A percentile compares a stretch with the other conserved stretches of the same genome.
Conservation (phyloP, 2,329 filamentous ascomycete genomes). For the Ceratocystis destructans region DNA sequence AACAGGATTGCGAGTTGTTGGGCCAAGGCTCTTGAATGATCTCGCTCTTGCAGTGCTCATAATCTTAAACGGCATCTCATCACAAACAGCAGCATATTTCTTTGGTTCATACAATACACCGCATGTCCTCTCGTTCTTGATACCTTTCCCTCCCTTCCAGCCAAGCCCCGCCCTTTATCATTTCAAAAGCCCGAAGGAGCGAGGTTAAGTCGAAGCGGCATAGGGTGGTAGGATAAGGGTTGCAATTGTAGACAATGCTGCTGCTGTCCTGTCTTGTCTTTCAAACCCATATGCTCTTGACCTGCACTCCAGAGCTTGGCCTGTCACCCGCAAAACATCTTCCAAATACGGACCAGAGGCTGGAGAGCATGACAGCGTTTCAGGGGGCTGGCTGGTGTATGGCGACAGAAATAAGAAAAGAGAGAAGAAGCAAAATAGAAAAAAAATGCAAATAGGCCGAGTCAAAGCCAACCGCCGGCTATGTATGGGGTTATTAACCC, state of each 20-base stretch:
- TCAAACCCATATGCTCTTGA: too few species aligned
- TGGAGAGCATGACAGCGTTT: too few species aligned
- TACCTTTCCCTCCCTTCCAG: background rate
- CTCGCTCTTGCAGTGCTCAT: background rate
- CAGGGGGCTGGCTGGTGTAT: background rate
- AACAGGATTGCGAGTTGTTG: background rate
- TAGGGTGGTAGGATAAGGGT: background rate
- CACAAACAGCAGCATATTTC: background rate
- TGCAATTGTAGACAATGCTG: too few species aligned
- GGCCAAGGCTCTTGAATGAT: background rate
- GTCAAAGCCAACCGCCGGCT: background rate
- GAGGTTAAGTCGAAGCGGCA: background rate
- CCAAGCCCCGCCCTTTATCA: background rate
- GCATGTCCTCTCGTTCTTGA: background rate
- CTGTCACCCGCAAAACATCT: too few species aligned
- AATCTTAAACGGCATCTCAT: background rate
- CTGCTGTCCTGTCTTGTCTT: too few species aligned
- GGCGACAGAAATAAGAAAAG: background rate
- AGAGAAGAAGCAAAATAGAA: background rate
- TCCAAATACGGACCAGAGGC: too few species aligned
- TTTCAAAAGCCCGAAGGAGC: background rate
- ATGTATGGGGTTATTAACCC: background rate
- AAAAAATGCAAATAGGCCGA: background rate
- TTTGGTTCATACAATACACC: background rate
- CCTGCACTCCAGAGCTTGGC: too few species aligned